Base-by-base conservation (phyloP, 129 eudicot genomes). In the Pulicaria dysenterica region DNA sequence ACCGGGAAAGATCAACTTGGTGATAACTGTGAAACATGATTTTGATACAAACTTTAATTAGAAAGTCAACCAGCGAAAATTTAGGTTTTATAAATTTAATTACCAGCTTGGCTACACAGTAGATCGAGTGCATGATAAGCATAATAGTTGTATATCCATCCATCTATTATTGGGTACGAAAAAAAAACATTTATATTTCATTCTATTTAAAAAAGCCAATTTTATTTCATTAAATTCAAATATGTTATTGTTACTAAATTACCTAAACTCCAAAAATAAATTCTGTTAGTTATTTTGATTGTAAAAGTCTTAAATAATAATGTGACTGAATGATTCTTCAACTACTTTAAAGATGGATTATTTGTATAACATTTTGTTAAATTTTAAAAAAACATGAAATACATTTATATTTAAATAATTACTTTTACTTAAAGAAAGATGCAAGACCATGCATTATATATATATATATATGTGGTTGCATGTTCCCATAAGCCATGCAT, bases 121-220 rank as follows among this genome's bases (percentile, higher is more conserved):
- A 64, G 80, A 56, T 73, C 65, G 56, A 49, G 57, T 66, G 47
- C 58, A 67, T 66, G 47, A 10, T 17, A 66, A 75, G 80, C 73
- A 58, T 75, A 51, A 75, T 56, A 75, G 79, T 75, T 75, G 73
- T 64, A 54, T 1, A 11, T 53, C 65, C 44, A 24, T 34, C 13
- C 45, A 36, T 63, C n/a, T 41, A n/a, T 15, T 13, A 60, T 36
- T 39, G 39, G 2, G 9, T 39, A 24, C 31, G 31, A n/a, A n/a
- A n/a, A n/a, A n/a, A n/a, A n/a, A n/a, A n/a, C n/a, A n/a, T n/a
- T n/a, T n/a, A n/a, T 41, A 41, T 43, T 41, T 8, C 43, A 37
- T 17, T 59, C 13, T n/a, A 59, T 34, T 59, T 59, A 3, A 6
- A 4, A 37, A 34, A 9, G 14, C 24, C 61, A 42, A 6, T 61